phyloP scores from a whole-genome alignment of 1,284 basidiomycete species.

The Ustilago loliicola region DNA sequence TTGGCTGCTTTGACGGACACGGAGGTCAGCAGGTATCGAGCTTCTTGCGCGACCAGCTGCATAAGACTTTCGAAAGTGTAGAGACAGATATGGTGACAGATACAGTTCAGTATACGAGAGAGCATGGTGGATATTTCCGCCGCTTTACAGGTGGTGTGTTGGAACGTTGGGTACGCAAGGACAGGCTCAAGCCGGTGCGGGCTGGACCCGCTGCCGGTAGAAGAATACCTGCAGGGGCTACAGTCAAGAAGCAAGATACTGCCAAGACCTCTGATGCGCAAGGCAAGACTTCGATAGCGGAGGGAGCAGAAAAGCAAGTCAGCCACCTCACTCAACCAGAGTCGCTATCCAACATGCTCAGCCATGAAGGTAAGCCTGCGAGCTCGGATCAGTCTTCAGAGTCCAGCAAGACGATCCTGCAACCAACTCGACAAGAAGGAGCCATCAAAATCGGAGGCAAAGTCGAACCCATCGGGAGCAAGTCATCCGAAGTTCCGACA shows the following conservation, averaged over 20 bases:
- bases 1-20: slow-evolving; percentile 68
- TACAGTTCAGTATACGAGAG: slow-evolving; percentile 65
- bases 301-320: slow-evolving; percentile 12
- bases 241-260: slow-evolving; percentile 11
- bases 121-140: slow-evolving; percentile 67
- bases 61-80: slow-evolving; percentile 62
- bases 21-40: slow-evolving; percentile 62
- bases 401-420: slow-evolving; percentile 34
- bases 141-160: slow-evolving; percentile 63
- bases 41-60: slow-evolving; percentile 60
- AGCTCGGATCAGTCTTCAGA: slow-evolving; percentile 8
- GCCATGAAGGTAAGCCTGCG: slow-evolving; percentile 25
- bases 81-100: slow-evolving; percentile 63
- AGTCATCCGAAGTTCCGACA: not conserved
- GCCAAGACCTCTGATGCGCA: slow-evolving; percentile 2
- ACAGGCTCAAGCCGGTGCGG: slow-evolving; percentile 53
- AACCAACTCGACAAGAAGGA: slow-evolving; percentile 29
- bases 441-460: slow-evolving; percentile 45
- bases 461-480: slow-evolving; percentile 8
- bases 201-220: slow-evolving; percentile 40
- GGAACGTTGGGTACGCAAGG: slow-evolving; percentile 63
- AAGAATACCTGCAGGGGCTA: slow-evolving; percentile 16
- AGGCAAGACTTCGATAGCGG: not conserved
- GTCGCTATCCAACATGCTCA: slow-evolving; percentile 35
- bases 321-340: slow-evolving; percentile 35